Evolutionary conservation across 164 flowering plant genomes (phyloP).

Genomic region (grape (Vitis vinifera)): ASM3070453v1 NC_081822.1:34617501-34618000

Average conservation of each 20-base stretch:
- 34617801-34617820: background rate
- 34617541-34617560: background rate
- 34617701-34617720: background rate
- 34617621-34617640: background rate
- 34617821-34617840: background rate
- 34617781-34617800: too few relatives aligned
- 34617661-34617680: background rate
- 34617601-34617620: background rate
- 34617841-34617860: background rate
- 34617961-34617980: background rate
- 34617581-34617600: background rate
- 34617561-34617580: background rate
- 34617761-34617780: background rate
- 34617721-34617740: background rate
- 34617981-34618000: background rate
- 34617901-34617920: background rate
- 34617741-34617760: background rate
- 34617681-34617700: background rate
- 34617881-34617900: background rate
- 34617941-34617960: conserved; percentile 16
- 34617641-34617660: background rate
- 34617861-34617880: background rate
- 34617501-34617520: conserved; percentile 8
- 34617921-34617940: conserved; percentile 12
- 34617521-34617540: conserved; percentile 9